Conservation (phyloP, 345 rosid genomes). For the Eucalyptus camaldulensis region DNA sequence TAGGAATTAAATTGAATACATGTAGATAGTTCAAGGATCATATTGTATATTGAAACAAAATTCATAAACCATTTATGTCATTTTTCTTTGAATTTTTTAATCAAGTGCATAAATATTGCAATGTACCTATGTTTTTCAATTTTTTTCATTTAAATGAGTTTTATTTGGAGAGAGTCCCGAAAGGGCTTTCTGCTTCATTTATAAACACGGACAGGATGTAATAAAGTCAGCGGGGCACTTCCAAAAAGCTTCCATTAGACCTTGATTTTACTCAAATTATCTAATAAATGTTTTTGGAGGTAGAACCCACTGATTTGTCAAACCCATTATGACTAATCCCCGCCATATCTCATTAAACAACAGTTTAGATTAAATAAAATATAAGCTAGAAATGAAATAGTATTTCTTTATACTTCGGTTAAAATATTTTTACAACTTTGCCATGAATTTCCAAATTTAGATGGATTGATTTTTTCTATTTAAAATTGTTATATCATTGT, state of each 20-base stretch:
- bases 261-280: background rate
- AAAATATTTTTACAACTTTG: background rate
- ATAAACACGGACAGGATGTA: background rate
- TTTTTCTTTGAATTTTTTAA: too few relatives aligned
- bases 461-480: background rate
- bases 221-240: background rate
- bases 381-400: background rate
- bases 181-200: background rate
- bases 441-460: background rate
- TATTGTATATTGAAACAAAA: too few relatives aligned
- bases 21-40: too few relatives aligned
- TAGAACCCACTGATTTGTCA: background rate
- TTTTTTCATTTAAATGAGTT: background rate
- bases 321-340: background rate
- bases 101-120: background rate
- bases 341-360: background rate
- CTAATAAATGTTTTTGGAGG: background rate
- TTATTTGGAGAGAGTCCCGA: background rate
- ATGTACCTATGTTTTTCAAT: background rate
- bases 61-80: too few relatives aligned
- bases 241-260: background rate
- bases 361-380: background rate
- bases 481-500: slow-evolving; percentile 3
- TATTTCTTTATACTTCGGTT: background rate
- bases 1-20: background rate